Evolutionary conservation across 768 basidiomycete species (phyloP), one percentile per base, ranked within the genome.

Genomic region (Termitomyces sp.): DNA sequence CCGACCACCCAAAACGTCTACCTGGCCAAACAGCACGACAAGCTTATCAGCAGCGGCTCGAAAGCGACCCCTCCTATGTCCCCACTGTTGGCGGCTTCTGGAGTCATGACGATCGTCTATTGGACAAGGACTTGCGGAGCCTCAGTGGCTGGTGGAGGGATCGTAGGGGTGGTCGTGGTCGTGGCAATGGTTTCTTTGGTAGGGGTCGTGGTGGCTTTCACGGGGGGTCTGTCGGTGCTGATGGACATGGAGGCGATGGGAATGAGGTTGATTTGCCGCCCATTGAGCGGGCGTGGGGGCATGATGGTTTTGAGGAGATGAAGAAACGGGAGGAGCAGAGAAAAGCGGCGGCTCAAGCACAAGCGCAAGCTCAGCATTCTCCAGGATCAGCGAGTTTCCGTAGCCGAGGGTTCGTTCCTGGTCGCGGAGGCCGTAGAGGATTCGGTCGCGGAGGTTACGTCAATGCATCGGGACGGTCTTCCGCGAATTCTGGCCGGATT

Each of bases 1-100:
- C 34, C 60, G 67, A 49, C 51, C 61, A 6, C 24, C 57, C 69
- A 50, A 69, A 67, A 49, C 81, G 79, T 16, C 73, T 75, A 22
- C 64, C 77, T 3, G 82, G 82, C 4, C 85, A 84, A 57, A 80
- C 83, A 24, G 91, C 87, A 39, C 89, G 94, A 48, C 91, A 94
- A 69, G 89, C 86, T 20, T 96, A 97, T 72, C 87, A 92, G 61
- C 82, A 91, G 62, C 85, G 88, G 32, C 77, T 96, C 26, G 87
- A 92, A 57, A 77, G 73, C 12, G 95, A 97, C 69, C 94, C 95
- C 2, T 91, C 92, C 2, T 94, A 87, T 69, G 89, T 93, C 30
- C 95, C 95, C 24, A 89, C 86, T 26, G 89, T 95, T 24, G 95
- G 95, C 55, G 88, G 88, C 61, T 97, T 97, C 68, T 97, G 93